These are phyloP conservation scores for Crithidia sp. DNA, from an alignment of 208 protist species.

Conservation along the genomic window DNA sequence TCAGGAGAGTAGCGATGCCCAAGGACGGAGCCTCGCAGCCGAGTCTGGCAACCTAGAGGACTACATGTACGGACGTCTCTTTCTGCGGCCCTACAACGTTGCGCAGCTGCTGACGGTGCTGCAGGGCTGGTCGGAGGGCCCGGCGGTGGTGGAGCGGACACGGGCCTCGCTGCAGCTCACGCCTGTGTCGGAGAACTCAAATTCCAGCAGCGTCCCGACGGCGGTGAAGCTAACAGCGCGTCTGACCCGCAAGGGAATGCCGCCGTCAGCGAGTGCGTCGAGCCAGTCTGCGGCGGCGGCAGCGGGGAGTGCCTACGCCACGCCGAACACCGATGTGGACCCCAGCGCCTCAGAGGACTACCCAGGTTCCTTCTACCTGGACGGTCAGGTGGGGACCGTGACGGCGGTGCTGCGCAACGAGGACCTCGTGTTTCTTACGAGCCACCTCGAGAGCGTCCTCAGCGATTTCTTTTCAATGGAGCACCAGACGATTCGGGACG, in stretches of 20 bases:
- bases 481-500: constrained; percentile 50
- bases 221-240: constrained; percentile 23
- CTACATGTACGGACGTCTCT: constrained; percentile 83
- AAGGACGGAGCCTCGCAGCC: background rate
- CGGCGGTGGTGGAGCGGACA: constrained; percentile 44
- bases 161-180: constrained; percentile 52
- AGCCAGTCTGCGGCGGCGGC: background rate
- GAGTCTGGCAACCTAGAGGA: constrained; percentile 26
- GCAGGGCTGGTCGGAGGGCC: constrained; percentile 54
- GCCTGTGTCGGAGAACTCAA: constrained; percentile 1
- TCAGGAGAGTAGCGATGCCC: no score
- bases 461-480: constrained; percentile 81
- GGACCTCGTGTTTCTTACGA: constrained; percentile 71
- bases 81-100: constrained; percentile 86
- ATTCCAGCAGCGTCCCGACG: background rate
- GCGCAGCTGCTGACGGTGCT: constrained; percentile 83
- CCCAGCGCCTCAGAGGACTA: constrained; percentile 19
- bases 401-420: constrained; percentile 47
- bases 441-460: constrained; percentile 78
- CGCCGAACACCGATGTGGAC: constrained; percentile 13
- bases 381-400: constrained; percentile 54
- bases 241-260: constrained; percentile 15
- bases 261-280: no score
- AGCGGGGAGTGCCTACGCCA: background rate
- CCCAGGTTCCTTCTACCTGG: constrained; percentile 51